Evolutionary conservation across 179 eudicot species (phyloP).

Genomic region (Spergularia azorica): DNA sequence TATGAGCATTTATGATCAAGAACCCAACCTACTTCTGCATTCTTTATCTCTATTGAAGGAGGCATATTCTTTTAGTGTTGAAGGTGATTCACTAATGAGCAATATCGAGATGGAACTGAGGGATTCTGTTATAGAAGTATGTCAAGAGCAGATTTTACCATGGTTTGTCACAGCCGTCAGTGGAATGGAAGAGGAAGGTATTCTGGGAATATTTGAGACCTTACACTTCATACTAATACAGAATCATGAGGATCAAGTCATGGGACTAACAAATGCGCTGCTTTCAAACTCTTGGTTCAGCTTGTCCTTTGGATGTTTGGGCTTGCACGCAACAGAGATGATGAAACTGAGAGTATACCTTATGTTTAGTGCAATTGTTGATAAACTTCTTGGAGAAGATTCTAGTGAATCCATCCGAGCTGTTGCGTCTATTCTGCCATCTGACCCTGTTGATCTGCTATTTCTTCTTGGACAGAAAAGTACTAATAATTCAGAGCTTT

Average conservation of each 20-base stretch:
- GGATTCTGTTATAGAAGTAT: slow-evolving; percentile 50
- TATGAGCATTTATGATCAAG: slow-evolving; percentile 42
- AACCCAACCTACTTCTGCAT: slow-evolving; percentile 59
- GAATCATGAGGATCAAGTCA: slow-evolving; percentile 42
- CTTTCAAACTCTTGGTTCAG: slow-evolving; percentile 85
- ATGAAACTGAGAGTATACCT: slow-evolving; percentile 74
- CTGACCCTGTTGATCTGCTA: slow-evolving; percentile 84
- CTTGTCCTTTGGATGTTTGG: slow-evolving; percentile 77
- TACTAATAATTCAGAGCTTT: slow-evolving; percentile 48
- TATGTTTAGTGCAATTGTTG: slow-evolving; percentile 68
- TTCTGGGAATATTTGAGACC: slow-evolving; percentile 74
- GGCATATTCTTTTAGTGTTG: slow-evolving; percentile 56
- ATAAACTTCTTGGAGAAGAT: slow-evolving; percentile 60
- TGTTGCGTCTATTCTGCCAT: slow-evolving; percentile 68
- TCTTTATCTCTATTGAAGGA: slow-evolving; percentile 81
- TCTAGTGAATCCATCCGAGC: slow-evolving; percentile 69
- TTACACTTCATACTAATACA: slow-evolving; percentile 62
- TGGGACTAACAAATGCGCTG: slow-evolving; percentile 51
- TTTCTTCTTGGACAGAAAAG: slow-evolving; percentile 87
- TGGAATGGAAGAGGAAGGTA: slow-evolving; percentile 76
- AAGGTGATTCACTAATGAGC: slow-evolving; percentile 30
- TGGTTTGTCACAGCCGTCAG: slow-evolving; percentile 63
- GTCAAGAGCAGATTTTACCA: slow-evolving; percentile 67
- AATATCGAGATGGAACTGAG: slow-evolving; percentile 39
- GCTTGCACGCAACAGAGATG: slow-evolving; percentile 73